Evolutionary conservation across 768 basidiomycete genomes (phyloP), one percentile per base, ranked within the genome.

Genomic region (Rhodotorula toruloides): DNA sequence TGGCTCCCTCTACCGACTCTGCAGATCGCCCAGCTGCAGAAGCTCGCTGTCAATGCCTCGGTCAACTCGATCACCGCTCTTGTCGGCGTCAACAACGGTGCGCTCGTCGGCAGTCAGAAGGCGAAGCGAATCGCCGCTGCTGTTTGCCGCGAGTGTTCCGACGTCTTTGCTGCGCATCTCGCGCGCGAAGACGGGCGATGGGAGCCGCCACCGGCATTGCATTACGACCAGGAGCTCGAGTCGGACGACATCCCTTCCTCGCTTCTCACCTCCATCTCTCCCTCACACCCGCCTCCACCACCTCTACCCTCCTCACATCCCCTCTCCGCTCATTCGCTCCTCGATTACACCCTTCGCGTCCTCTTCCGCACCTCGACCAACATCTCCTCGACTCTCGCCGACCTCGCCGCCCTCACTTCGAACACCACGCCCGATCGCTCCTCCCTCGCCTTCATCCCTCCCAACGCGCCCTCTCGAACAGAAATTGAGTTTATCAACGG

Each of bases 21-120:
- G 29, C 85, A 90, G 68, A 79, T 85, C 37, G 79, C 81, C 31
- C 83, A 92, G 79, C 85, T 87, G 44, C 85, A 84, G 67, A 92
- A 91, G 78, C 79, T 96, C 49, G 89, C 86, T 37, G 83, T 89
- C 64, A 90, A 94, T 76, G 80, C 86, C 19, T 82, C 85, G 71
- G 84, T 97, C 77, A 91, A 96, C 74, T 86, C 94, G 3, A 81
- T 97, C 61, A 89, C 91, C 0, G 88, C 90, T 14, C 76, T 97
- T 31, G 79, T 91, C 67, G 84, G 84, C 37, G 88, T 91, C 73
- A 81, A 83, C 56, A 94, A 94, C 75, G 91, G 90, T 25, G 84
- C 85, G 2, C 77, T 94, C 27, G 82, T 88, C 74, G 76, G 76
- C 11, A 77, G 82, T 14, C 56, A 72, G 1, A 77, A 79, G 19